Percentiles rank a stretch among this genome's conserved stretches.
These are phyloP conservation scores for Lachnum nothofagi DNA, from an alignment of 2,329 filamentous ascomycete genomes.

Conservation along the genomic window DNA sequence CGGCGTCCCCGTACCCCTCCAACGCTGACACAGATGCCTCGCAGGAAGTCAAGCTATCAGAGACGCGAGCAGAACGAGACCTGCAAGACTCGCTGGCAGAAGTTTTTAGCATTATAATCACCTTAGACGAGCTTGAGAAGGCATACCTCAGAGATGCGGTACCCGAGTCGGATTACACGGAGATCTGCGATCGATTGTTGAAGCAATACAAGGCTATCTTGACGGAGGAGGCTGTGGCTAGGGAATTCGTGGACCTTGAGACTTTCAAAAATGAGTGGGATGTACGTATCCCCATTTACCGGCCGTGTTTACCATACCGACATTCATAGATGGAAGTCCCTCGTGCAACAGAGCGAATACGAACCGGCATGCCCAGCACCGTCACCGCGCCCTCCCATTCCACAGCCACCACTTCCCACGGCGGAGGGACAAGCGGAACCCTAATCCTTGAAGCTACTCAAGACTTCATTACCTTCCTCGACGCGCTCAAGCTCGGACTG, in stretches of 20 bases:
- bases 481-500: slow-evolving; percentile 87
- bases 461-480: slow-evolving; percentile 97
- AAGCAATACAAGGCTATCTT: slow-evolving; percentile 97
- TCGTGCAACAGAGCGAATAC: slow-evolving; percentile 84
- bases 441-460: slow-evolving; percentile 88
- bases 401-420: slow-evolving; percentile 37
- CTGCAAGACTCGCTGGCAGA: slow-evolving; percentile 94
- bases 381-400: slow-evolving; percentile 48
- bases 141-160: slow-evolving; percentile 95
- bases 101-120: slow-evolving; percentile 95
- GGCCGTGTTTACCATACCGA: slow-evolving; percentile 4
- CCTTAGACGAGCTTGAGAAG: slow-evolving; percentile 90
- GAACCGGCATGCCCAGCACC: slow-evolving; percentile 88
- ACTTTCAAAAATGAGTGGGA: slow-evolving; percentile 90
- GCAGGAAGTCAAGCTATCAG: slow-evolving; percentile 87
- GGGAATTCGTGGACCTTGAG: slow-evolving; percentile 80
- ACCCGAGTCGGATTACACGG: slow-evolving; percentile 85
- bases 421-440: slow-evolving; percentile 43
- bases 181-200: slow-evolving; percentile 86
- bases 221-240: slow-evolving; percentile 83
- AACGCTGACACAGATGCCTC: slow-evolving; percentile 17
- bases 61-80: slow-evolving; percentile 82
- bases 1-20: slow-evolving; percentile 5
- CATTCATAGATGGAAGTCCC: slow-evolving; percentile 76
- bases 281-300: slow-evolving; percentile 49